Conservation (phyloP, 495 filamentous ascomycete species). For the Daldinia loculata region DNA sequence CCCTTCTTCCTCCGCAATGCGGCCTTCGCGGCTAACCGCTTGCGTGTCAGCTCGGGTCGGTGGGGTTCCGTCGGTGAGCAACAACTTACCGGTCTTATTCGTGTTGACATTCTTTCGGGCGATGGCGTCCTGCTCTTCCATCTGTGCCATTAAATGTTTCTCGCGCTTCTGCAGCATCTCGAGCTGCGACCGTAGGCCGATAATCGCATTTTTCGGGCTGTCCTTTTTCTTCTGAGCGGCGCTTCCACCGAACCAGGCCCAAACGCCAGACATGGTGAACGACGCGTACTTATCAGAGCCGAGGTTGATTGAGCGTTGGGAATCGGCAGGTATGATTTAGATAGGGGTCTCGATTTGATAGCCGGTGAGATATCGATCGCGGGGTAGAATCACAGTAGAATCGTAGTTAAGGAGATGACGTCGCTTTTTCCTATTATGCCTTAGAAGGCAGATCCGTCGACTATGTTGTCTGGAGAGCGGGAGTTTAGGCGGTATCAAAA, state of each 20-base stretch:
- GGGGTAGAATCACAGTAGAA: slow-evolving; percentile 26
- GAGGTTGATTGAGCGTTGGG: slow-evolving; percentile 20
- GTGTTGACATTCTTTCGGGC: slow-evolving; percentile 89
- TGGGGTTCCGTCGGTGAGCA: background rate
- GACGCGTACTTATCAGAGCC: slow-evolving; percentile 10
- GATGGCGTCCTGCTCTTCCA: slow-evolving; percentile 89
- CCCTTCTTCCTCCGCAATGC: slow-evolving; percentile 96
- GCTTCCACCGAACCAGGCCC: slow-evolving; percentile 87
- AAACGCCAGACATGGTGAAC: slow-evolving; percentile 67
- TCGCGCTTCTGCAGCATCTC: slow-evolving; percentile 99
- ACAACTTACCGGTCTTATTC: slow-evolving; percentile 85
- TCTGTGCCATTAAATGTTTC: slow-evolving; percentile 86
- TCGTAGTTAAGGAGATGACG: slow-evolving; percentile 30
- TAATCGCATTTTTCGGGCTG: slow-evolving; percentile 95
- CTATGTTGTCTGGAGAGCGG: background rate
- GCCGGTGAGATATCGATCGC: slow-evolving; percentile 28
- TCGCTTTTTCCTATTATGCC: slow-evolving; percentile 24
- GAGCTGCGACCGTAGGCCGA: slow-evolving; percentile 84
- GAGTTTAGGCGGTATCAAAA: slow-evolving; percentile 8
- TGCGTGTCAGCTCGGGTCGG: slow-evolving; percentile 24
- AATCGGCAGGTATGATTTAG: background rate
- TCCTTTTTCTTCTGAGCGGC: slow-evolving; percentile 86
- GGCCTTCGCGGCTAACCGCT: slow-evolving; percentile 76
- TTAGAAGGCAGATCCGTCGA: slow-evolving; percentile 10
- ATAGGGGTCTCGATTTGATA: slow-evolving; percentile 11